Evolutionary conservation across 139 green algal genomes (phyloP).

Genomic region (Edaphochlamys debaryana): DNA sequence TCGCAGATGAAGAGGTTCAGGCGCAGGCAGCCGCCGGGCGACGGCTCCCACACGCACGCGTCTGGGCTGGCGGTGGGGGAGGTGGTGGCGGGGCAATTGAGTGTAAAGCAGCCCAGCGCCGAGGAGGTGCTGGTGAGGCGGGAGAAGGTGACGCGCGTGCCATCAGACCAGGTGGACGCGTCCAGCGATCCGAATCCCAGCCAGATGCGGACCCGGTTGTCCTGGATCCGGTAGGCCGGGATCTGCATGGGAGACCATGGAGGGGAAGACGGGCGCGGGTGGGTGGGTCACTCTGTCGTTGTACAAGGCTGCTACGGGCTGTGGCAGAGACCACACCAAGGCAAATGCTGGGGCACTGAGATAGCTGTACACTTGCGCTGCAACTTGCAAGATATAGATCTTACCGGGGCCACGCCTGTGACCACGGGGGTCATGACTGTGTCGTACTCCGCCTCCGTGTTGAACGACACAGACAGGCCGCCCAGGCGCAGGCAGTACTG

Average conservation of each 20-base stretch:
- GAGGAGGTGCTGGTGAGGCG: background rate
- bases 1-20: slow-evolving; percentile 10
- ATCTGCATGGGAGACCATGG: background rate
- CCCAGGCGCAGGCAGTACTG: background rate
- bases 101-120: background rate
- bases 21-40: background rate
- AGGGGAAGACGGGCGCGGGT: background rate
- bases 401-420: too few relatives aligned
- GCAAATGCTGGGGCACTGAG: too few relatives aligned
- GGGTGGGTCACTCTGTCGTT: too few relatives aligned
- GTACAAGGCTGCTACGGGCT: too few relatives aligned
- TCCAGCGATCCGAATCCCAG: background rate
- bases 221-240: background rate
- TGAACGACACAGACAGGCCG: background rate
- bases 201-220: background rate
- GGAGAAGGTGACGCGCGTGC: background rate
- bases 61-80: background rate
- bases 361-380: too few relatives aligned
- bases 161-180: slow-evolving; percentile 21
- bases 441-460: background rate
- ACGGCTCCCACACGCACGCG: background rate
- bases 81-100: background rate
- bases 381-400: too few relatives aligned
- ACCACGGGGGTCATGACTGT: background rate
- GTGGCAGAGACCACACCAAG: too few relatives aligned